Percentiles rank a stretch among this genome's conserved stretches.
Conservation (phyloP, 2,329 filamentous ascomycete genomes). For the Aspergillus proliferans region DNA sequence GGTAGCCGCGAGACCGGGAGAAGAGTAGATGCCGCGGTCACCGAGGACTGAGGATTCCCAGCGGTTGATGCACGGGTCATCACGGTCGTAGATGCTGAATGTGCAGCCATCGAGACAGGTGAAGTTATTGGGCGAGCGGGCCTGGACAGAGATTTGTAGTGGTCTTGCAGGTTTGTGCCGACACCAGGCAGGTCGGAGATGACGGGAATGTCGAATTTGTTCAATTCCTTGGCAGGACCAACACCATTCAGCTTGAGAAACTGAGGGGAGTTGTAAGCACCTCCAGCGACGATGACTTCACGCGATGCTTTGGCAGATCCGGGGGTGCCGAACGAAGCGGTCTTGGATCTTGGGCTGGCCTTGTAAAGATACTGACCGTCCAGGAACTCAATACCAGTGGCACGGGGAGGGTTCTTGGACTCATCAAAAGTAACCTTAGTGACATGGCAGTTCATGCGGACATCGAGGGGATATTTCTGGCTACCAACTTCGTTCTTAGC, state of each 20-base stretch:
- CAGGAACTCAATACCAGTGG: slow-evolving; percentile 46
- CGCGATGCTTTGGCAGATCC: slow-evolving; percentile 38
- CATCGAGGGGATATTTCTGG: slow-evolving; percentile 50
- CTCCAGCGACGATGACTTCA: slow-evolving; percentile 45
- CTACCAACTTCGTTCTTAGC: slow-evolving; percentile 18
- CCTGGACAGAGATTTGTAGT: slow-evolving; percentile 29
- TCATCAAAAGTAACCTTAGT: slow-evolving; percentile 44
- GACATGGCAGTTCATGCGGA: slow-evolving; percentile 45
- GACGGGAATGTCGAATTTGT: slow-evolving; percentile 48
- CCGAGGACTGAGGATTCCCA: slow-evolving; percentile 37
- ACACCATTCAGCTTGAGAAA: slow-evolving; percentile 61
- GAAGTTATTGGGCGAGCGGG: slow-evolving; percentile 37
- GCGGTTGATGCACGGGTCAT: slow-evolving; percentile 39
- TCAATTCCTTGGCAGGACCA: slow-evolving; percentile 50
- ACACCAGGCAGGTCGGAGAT: slow-evolving; percentile 56
- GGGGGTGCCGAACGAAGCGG: slow-evolving; percentile 24
- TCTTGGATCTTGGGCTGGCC: slow-evolving; percentile 35
- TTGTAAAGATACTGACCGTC: slow-evolving; percentile 43
- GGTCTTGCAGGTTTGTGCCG: slow-evolving; percentile 59
- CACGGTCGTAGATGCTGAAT: slow-evolving; percentile 13
- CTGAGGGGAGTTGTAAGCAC: slow-evolving; percentile 59
- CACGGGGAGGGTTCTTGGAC: slow-evolving; percentile 31
- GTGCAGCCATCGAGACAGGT: slow-evolving; percentile 28
- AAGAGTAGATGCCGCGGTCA: slow-evolving; percentile 38
- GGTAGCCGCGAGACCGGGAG: slow-evolving; percentile 51